A percentile compares a stretch with the other conserved stretches of the same genome.
Conservation (phyloP, 352 stramenopile species). For the Phytophthora sp. region DNA sequence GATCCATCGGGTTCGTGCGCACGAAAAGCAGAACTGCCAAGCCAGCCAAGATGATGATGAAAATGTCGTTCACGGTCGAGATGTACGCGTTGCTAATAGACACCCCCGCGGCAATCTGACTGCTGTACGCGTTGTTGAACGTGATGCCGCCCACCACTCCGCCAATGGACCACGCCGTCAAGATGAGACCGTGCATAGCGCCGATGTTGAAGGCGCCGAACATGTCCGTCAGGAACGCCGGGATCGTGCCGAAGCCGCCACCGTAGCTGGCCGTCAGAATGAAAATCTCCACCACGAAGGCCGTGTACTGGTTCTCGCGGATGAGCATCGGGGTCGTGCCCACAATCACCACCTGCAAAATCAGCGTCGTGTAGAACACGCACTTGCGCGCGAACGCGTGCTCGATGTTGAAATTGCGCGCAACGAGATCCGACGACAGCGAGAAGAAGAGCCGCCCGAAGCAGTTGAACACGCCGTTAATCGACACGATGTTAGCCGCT, state of each 20-base stretch:
- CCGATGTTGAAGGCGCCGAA: slow-evolving; percentile 87
- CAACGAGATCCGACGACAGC: slow-evolving; percentile 49
- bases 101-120: slow-evolving; percentile 39
- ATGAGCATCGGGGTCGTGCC: slow-evolving; percentile 64
- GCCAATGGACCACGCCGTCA: slow-evolving; percentile 85
- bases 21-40: slow-evolving; percentile 63
- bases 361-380: slow-evolving; percentile 68
- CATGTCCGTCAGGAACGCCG: slow-evolving; percentile 84
- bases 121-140: slow-evolving; percentile 67
- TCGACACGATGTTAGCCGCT: slow-evolving; percentile 61
- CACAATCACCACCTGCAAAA: slow-evolving; percentile 66
- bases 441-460: slow-evolving; percentile 57
- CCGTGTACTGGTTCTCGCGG: slow-evolving; percentile 55
- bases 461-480: slow-evolving; percentile 77
- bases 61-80: slow-evolving; percentile 70
- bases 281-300: slow-evolving; percentile 69
- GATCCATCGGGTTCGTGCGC: slow-evolving; percentile 69
- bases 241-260: slow-evolving; percentile 78
- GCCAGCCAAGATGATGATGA: slow-evolving; percentile 56
- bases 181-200: slow-evolving; percentile 79
- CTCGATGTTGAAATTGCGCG: slow-evolving; percentile 56
- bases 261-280: slow-evolving; percentile 76
- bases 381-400: slow-evolving; percentile 59
- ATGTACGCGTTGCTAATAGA: slow-evolving; percentile 65
- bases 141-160: slow-evolving; percentile 75